A percentile compares a stretch with the other conserved stretches of the same genome.
These are phyloP conservation scores for Candida xyloterini DNA, from an alignment of 805 yeast species.

Conservation along the genomic window DNA sequence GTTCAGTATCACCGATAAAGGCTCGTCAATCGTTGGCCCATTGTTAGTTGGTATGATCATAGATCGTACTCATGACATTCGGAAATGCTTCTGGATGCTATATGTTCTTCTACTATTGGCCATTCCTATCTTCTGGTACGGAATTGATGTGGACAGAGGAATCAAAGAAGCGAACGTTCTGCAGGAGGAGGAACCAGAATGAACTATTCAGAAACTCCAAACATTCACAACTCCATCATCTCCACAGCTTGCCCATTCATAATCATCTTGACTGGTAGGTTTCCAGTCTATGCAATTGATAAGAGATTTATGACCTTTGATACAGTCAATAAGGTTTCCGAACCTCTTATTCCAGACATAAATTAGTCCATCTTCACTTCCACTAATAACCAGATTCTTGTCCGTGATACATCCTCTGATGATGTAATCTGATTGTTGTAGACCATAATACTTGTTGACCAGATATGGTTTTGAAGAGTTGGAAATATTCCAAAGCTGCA, in stretches of 20 bases:
- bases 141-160: conserved; percentile 62
- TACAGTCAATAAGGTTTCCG: conserved; percentile 60
- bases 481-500: conserved; percentile 77
- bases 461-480: conserved; percentile 44
- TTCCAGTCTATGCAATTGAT: conserved; percentile 84
- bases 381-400: conserved; percentile 71
- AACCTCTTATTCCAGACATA: conserved; percentile 76
- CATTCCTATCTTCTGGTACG: conserved; percentile 49
- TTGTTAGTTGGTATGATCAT: conserved; percentile 67
- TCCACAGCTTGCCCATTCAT: conserved; percentile 67
- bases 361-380: conserved; percentile 77
- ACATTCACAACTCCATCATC: conserved; percentile 73
- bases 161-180: conserved; percentile 32
- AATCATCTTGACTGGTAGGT: conserved; percentile 31
- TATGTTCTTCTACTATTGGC: conserved; percentile 51
- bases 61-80: conserved; percentile 68
- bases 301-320: conserved; percentile 61
- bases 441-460: conserved; percentile 66
- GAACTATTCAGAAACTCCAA: conserved; percentile 39
- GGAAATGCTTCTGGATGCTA: conserved; percentile 68
- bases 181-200: conserved; percentile 27
- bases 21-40: conserved; percentile 75
- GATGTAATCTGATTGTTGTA: conserved; percentile 64
- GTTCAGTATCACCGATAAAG: conserved; percentile 77
- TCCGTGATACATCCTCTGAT: conserved; percentile 77